Evolutionary conservation across 805 yeast genomes (phyloP).

Genomic region (Jamesozyma piceae): DNA sequence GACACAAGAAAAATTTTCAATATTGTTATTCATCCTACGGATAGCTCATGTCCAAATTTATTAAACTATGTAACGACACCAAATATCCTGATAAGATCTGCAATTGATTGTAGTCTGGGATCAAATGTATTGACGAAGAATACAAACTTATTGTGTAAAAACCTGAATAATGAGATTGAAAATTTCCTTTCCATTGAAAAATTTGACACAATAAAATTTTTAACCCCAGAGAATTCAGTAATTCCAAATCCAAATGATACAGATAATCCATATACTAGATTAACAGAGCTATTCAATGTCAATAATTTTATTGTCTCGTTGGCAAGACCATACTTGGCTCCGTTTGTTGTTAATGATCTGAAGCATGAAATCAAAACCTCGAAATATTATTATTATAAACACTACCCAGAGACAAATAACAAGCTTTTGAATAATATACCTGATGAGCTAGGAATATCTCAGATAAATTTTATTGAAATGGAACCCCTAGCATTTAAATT

Average conservation of each 20-base stretch:
- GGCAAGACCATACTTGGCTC: constrained; percentile 91
- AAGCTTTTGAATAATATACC: constrained; percentile 12
- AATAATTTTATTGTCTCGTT: constrained; percentile 86
- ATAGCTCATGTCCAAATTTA: constrained; percentile 51
- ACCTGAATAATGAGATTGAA: constrained; percentile 52
- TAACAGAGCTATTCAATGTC: constrained; percentile 89
- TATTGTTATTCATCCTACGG: constrained; percentile 74
- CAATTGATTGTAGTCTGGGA: constrained; percentile 78
- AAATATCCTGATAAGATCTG: constrained; percentile 81
- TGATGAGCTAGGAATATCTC: constrained; percentile 21
- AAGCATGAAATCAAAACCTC: constrained; percentile 50
- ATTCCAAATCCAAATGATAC: constrained; percentile 32
- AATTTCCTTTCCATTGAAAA: constrained; percentile 39
- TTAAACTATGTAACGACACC: constrained; percentile 90
- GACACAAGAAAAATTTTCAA: constrained; percentile 72
- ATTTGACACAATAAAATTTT: constrained; percentile 23
- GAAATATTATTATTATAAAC: constrained; percentile 31
- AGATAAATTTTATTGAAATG: constrained; percentile 27
- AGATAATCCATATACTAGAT: constrained; percentile 71
- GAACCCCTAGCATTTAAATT: constrained; percentile 31
- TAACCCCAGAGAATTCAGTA: constrained; percentile 40
- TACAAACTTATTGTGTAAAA: constrained; percentile 50
- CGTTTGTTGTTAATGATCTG: constrained; percentile 73
- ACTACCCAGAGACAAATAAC: constrained; percentile 30
- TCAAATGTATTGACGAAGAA: constrained; percentile 53